Evolutionary conservation across 805 yeast species (phyloP).

Genomic region (Pichia insulana): DNA sequence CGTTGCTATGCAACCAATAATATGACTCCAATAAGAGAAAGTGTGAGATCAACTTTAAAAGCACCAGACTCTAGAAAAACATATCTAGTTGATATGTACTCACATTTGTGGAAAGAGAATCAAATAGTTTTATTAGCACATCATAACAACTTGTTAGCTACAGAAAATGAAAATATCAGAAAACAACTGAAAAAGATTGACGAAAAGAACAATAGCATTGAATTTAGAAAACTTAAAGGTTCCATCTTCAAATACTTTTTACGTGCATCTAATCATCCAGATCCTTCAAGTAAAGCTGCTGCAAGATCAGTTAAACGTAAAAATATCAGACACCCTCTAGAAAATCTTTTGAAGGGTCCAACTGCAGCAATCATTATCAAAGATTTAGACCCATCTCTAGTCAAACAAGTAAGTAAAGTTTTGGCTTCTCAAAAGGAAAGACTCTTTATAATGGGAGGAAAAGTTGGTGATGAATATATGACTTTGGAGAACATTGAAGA

Average conservation of each 20-base stretch:
- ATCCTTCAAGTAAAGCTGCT: conserved; percentile 64
- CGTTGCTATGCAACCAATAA: conserved; percentile 9
- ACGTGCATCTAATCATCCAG: conserved; percentile 55
- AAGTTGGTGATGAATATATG: conserved; percentile 53
- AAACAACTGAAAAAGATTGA: conserved; percentile 55
- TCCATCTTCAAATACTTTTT: conserved; percentile 67
- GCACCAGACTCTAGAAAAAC: conserved; percentile 72
- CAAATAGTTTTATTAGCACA: conserved; percentile 74
- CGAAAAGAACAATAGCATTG: conserved; percentile 27
- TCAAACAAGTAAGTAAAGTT: conserved; percentile 52
- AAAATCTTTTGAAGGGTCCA: conserved; percentile 71
- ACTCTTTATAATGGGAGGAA: conserved; percentile 78
- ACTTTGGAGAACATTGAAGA: conserved; percentile 43
- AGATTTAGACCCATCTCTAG: conserved; percentile 60
- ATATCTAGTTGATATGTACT: conserved; percentile 71
- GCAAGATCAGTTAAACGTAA: conserved; percentile 29
- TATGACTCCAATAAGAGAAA: neutral
- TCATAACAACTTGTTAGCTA: conserved; percentile 68
- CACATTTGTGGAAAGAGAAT: conserved; percentile 55
- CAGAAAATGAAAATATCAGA: conserved; percentile 60
- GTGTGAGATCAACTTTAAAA: conserved; percentile 37
- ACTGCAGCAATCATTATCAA: conserved; percentile 69
- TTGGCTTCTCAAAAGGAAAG: conserved; percentile 61
- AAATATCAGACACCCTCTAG: conserved; percentile 53
- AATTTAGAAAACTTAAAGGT: conserved; percentile 57